These are phyloP conservation scores for Chrysanthemum lavandulifolium DNA, from an alignment of 129 eudicot species.

Conservation along the genomic window DNA sequence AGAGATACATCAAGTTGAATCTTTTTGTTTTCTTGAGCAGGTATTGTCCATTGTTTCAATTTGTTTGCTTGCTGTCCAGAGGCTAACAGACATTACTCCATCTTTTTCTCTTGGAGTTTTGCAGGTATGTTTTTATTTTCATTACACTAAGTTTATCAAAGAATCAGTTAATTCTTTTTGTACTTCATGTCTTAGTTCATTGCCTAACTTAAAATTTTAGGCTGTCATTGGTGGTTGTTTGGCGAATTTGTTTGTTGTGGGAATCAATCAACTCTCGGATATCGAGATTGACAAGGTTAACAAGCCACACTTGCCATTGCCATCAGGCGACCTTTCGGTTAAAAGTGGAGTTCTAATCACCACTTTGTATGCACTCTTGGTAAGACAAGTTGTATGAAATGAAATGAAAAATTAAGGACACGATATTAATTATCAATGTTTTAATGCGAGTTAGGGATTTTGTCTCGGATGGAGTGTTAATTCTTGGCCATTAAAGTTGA, in stretches of 20 bases:
- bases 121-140: constrained; percentile 16
- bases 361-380: constrained; percentile 32
- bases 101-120: constrained; percentile 33
- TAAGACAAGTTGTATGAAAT: background rate
- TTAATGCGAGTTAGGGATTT: constrained; percentile 27
- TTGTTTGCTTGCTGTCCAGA: constrained; percentile 33
- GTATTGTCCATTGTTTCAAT: constrained; percentile 30
- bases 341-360: constrained; percentile 29
- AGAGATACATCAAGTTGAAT: no score
- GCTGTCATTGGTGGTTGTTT: constrained; percentile 32
- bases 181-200: background rate
- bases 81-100: constrained; percentile 27
- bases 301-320: constrained; percentile 36
- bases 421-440: background rate
- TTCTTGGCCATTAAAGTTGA: constrained; percentile 34
- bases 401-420: no score
- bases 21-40: constrained; percentile 10
- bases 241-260: constrained; percentile 33
- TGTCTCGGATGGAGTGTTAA: constrained; percentile 26
- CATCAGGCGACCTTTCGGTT: constrained; percentile 33
- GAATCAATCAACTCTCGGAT: constrained; percentile 36
- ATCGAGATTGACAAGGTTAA: constrained; percentile 36
- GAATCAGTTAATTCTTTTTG: no score
- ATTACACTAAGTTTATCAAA: background rate
- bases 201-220: constrained; percentile 13